phyloP scores from a whole-genome alignment of 805 yeast genomes.

The Zygotorulaspora danielsina region DNA sequence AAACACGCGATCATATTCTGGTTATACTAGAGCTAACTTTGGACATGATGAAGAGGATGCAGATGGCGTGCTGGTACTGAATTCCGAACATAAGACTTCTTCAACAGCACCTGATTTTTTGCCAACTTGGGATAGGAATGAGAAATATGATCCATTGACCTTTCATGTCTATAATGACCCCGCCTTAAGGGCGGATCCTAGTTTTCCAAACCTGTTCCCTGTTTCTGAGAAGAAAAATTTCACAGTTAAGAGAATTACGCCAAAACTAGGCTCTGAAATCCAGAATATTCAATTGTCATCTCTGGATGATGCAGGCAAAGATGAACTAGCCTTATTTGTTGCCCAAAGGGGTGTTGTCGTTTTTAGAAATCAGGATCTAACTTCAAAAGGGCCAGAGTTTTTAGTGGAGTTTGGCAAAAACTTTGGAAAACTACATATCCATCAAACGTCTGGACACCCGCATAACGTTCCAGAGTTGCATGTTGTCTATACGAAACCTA shows the following conservation, averaged over 20 bases:
- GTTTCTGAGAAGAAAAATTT: slow-evolving; percentile 24
- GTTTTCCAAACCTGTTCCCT: slow-evolving; percentile 25
- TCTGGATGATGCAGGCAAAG: slow-evolving; percentile 51
- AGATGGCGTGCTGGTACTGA: too few relatives aligned
- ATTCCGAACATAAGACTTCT: too few relatives aligned
- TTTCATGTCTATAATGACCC: slow-evolving; percentile 22
- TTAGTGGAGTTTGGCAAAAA: slow-evolving; percentile 51
- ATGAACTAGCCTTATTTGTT: slow-evolving; percentile 63
- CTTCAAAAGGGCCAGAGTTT: slow-evolving; percentile 47
- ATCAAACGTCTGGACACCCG: slow-evolving; percentile 72
- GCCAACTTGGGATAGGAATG: slow-evolving; percentile 28
- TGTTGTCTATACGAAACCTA: slow-evolving; percentile 50
- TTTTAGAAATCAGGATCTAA: slow-evolving; percentile 64
- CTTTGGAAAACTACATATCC: slow-evolving; percentile 69
- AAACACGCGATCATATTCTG: too few relatives aligned
- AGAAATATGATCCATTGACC: slow-evolving; percentile 19
- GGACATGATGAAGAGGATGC: too few relatives aligned
- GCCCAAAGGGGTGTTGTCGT: slow-evolving; percentile 69
- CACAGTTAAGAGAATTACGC: slow-evolving; percentile 46
- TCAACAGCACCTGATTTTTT: too few relatives aligned
- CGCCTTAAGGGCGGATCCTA: slow-evolving; percentile 22
- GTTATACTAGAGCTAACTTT: too few relatives aligned
- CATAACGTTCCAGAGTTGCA: slow-evolving; percentile 55
- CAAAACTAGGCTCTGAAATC: slow-evolving; percentile 66
- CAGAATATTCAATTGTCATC: slow-evolving; percentile 55